Percentiles rank a stretch among this genome's conserved stretches.
Conservation (phyloP, 2,329 filamentous ascomycete genomes). For the Beauveria medogensis region DNA sequence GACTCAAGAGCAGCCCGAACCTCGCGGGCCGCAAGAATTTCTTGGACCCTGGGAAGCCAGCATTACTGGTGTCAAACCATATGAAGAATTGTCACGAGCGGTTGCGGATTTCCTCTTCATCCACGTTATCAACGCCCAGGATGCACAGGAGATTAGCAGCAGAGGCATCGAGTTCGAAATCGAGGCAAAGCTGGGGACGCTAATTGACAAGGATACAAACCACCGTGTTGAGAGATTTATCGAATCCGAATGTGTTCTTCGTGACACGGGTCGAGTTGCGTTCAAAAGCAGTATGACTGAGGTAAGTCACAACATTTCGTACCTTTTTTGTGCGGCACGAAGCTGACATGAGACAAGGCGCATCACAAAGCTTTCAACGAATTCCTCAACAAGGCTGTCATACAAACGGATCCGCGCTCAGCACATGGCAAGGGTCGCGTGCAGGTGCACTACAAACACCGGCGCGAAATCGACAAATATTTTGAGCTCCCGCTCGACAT, state of each 20-base stretch:
- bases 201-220: slow-evolving; percentile 66
- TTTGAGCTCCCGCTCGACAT: slow-evolving; percentile 61
- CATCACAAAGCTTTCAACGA: slow-evolving; percentile 81
- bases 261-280: slow-evolving; percentile 49
- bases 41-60: slow-evolving; percentile 57
- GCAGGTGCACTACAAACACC: slow-evolving; percentile 71
- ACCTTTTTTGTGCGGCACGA: not conserved
- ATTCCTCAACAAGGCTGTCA: slow-evolving; percentile 66
- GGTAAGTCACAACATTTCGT: slow-evolving; percentile 40
- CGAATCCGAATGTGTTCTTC: slow-evolving; percentile 61
- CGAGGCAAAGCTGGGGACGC: slow-evolving; percentile 82
- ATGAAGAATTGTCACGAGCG: slow-evolving; percentile 64
- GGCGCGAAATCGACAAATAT: slow-evolving; percentile 75
- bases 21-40: slow-evolving; percentile 24
- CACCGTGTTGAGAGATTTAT: slow-evolving; percentile 61
- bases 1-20: slow-evolving; percentile 13
- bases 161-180: slow-evolving; percentile 76
- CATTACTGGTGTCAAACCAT: slow-evolving; percentile 61
- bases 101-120: slow-evolving; percentile 77
- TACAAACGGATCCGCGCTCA: slow-evolving; percentile 48
- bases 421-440: slow-evolving; percentile 42
- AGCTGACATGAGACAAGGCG: slow-evolving; percentile 36
- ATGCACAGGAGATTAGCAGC: slow-evolving; percentile 54
- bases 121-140: slow-evolving; percentile 59
- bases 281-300: slow-evolving; percentile 90